These are phyloP conservation scores for Sequoiadendron giganteum DNA, from an alignment of 75 land plant genomes.

Conservation along the genomic window DNA sequence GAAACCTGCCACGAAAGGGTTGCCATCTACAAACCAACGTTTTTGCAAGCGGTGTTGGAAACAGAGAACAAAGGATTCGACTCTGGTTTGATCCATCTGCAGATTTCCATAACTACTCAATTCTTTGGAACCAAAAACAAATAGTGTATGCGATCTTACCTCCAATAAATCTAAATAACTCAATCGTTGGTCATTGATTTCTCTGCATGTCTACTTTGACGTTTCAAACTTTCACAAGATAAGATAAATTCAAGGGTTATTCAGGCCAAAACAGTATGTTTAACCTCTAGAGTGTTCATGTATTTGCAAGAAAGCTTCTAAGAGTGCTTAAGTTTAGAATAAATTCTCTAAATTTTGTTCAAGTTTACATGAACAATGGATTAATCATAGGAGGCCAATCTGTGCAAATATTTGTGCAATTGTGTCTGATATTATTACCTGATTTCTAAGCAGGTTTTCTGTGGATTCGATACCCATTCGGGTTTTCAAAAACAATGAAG, in stretches of 20 bases:
- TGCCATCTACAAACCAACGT: conserved; percentile 14
- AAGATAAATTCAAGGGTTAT: background rate
- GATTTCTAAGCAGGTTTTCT: conserved; percentile 35
- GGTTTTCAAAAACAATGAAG: conserved; percentile 44
- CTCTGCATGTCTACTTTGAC: conserved; percentile 39
- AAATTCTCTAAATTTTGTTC: background rate
- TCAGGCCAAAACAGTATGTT: too few relatives aligned
- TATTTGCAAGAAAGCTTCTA: background rate
- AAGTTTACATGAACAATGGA: background rate
- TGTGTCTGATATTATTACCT: too few relatives aligned
- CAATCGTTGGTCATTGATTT: conserved; percentile 28
- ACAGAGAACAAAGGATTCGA: conserved; percentile 10
- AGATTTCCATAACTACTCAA: conserved; percentile 12
- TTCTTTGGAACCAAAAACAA: conserved; percentile 16
- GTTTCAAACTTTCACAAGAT: background rate
- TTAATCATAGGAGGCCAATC: background rate
- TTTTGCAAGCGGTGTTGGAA: conserved; percentile 12
- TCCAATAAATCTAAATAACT: conserved; percentile 23
- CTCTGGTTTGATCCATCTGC: conserved; percentile 19
- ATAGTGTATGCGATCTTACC: conserved; percentile 11
- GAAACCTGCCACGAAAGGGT: conserved; percentile 8
- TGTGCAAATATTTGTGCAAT: background rate
- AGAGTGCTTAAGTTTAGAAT: background rate
- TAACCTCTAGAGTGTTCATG: too few relatives aligned
- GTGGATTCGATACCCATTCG: conserved; percentile 69